Conservation (phyloP, 2,329 filamentous ascomycete genomes). For the Trichoderma oligosporum region DNA sequence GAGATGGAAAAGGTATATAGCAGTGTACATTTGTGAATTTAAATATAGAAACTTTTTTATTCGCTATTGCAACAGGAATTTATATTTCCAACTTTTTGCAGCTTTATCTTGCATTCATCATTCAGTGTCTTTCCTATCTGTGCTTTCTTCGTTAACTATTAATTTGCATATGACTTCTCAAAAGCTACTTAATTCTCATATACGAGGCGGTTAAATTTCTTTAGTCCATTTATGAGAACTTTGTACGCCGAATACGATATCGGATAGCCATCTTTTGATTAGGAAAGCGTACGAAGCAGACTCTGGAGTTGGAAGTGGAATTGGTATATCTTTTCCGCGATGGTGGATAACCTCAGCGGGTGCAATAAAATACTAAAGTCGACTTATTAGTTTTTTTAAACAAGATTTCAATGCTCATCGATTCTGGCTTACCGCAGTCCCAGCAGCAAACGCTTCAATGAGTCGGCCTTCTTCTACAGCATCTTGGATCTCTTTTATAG, state of each 20-base stretch:
- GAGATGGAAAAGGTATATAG: no score
- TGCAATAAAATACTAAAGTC: conserved; percentile 63
- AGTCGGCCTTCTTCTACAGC: conserved; percentile 71
- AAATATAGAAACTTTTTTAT: no score
- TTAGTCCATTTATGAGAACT: neutral
- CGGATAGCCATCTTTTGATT: neutral
- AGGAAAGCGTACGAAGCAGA: neutral
- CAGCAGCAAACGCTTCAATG: conserved; percentile 79
- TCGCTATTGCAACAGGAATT: no score
- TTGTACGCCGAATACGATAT: neutral
- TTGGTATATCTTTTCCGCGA: conserved; percentile 54
- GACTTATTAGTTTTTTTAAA: neutral
- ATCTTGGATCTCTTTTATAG: conserved; percentile 72
- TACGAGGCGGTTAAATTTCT: neutral
- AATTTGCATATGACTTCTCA: no score
- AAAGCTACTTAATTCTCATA: no score
- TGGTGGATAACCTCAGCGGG: conserved; percentile 66
- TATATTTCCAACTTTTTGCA: no score
- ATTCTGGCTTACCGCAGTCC: conserved; percentile 66
- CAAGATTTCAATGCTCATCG: conserved; percentile 21
- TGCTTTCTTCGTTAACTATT: no score
- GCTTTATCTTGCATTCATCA: no score
- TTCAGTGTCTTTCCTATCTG: no score
- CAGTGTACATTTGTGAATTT: no score
- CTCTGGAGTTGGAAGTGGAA: neutral